Evolutionary conservation across 495 filamentous ascomycete genomes (phyloP), one percentile per base, ranked within the genome.

Genomic region (Aspergillus ellipticus): DNA sequence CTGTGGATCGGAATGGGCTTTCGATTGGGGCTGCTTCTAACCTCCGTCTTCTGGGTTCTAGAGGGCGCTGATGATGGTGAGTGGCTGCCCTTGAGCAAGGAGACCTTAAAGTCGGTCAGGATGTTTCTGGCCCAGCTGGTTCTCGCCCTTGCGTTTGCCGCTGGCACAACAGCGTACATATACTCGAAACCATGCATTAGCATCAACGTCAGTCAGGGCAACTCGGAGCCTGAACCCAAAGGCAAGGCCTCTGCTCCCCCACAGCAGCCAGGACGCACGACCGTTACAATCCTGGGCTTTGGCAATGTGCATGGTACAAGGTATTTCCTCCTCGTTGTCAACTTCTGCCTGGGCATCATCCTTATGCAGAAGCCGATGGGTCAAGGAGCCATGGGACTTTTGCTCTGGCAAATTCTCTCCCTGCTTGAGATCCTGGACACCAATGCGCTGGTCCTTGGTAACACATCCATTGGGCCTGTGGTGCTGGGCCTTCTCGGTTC

Each of bases 281-380:
- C 77, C 20, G 79, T 97, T 42, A 89, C 85, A 35, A 88, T 98
- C 56, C 81, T 94, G 20, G 94, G 94, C 35, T 96, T 92, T 67
- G 89, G 87, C 60, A 99, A 99, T 66, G 80, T 89, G 45, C 85
- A 97, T 70, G 94, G 95, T 46, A 88, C 91, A 0, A 88, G 92
- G 39, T 97, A 93, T 73, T 88, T 94, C 62, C 80, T 96, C 39
- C 80, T 99, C 0, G 82, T 92, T 3, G 70, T 86, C 63, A 89
- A 88, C 70, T 87, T 92, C 75, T 73, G 87, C 7, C 80, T 89
- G 19, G 86, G 82, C 13, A 80, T 92, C 52, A 81, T 88, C 52
- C 79, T 99, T 15, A 79, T 97, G 54, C 88, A 93, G 58, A 97
- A 97, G 64, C 94, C 94, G 31, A 95, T 97, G 90, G 94, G 95